A percentile compares a stretch with the other conserved stretches of the same genome.
Conservation (phyloP, 306 rosid genomes). For the Corylus heterophylla region DNA sequence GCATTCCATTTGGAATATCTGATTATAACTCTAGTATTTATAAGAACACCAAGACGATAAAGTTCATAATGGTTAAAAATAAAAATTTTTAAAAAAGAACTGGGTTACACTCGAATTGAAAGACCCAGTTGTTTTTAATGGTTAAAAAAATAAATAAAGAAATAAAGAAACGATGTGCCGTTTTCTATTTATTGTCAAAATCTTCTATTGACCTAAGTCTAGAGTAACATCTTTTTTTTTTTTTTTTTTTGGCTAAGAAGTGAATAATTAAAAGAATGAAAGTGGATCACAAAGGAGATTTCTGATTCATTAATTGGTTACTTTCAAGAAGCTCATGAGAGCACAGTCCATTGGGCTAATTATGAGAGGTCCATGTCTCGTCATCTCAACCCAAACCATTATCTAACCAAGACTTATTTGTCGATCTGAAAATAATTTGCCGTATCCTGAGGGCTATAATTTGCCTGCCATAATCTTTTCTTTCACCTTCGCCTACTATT, state of each 20-base stretch:
- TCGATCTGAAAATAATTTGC: not conserved
- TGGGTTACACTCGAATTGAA: too few relatives aligned
- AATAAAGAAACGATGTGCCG: too few relatives aligned
- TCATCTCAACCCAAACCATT: constrained; percentile 18
- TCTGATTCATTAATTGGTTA: not conserved
- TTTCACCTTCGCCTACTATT: not conserved
- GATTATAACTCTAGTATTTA: too few relatives aligned
- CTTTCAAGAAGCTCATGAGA: not conserved
- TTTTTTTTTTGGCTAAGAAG: too few relatives aligned
- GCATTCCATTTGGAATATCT: too few relatives aligned
- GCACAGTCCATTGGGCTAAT: not conserved
- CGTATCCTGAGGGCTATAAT: not conserved
- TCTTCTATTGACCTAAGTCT: too few relatives aligned
- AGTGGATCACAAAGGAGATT: constrained; percentile 4
- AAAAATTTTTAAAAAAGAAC: too few relatives aligned
- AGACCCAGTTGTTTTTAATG: too few relatives aligned
- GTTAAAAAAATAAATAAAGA: too few relatives aligned
- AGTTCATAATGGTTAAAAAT: too few relatives aligned
- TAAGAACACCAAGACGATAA: too few relatives aligned
- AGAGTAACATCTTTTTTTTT: not conserved
- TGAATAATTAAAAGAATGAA: not conserved
- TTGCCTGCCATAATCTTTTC: constrained; percentile 20
- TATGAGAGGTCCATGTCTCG: constrained; percentile 17
- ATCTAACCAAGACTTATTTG: not conserved
- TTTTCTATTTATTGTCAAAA: too few relatives aligned